These are phyloP conservation scores for Dendrostoma leiphaemia DNA, from an alignment of 2,329 filamentous ascomycete species.

Conservation along the genomic window DNA sequence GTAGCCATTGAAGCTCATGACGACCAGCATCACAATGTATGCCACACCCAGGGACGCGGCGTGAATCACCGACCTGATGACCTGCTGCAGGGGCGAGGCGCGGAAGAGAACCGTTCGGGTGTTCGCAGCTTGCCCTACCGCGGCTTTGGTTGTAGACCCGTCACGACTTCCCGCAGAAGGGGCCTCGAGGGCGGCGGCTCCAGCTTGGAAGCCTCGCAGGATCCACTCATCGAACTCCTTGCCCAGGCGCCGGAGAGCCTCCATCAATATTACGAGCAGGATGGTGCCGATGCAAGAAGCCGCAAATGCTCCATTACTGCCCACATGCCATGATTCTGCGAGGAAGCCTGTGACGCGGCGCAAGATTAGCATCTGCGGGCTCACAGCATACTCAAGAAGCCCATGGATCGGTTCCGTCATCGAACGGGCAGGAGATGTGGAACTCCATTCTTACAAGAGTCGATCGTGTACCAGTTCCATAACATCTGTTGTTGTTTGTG, in stretches of 20 bases:
- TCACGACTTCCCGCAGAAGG: no score
- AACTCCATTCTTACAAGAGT: conserved; percentile 8
- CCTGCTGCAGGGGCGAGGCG: conserved; percentile 38
- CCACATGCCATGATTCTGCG: conserved; percentile 38
- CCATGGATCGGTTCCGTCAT: no score
- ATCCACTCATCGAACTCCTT: conserved; percentile 42
- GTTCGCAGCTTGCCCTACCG: not conserved
- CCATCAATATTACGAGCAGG: conserved; percentile 37
- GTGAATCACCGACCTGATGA: conserved; percentile 37
- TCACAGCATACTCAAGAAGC: not conserved
- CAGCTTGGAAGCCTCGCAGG: conserved; percentile 36
- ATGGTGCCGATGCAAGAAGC: conserved; percentile 43
- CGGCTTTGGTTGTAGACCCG: no score
- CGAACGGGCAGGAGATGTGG: not conserved
- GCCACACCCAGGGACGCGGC: conserved; percentile 39
- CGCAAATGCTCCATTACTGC: conserved; percentile 39
- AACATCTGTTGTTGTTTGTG: conserved; percentile 5
- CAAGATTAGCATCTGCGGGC: not conserved
- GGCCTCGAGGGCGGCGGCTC: conserved; percentile 27
- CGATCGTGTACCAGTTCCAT: conserved; percentile 20
- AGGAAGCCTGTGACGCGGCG: conserved; percentile 38
- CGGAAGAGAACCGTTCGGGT: conserved; percentile 28
- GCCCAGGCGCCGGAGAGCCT: conserved; percentile 38
- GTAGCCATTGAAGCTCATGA: conserved; percentile 46
- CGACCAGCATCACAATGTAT: conserved; percentile 43